Evolutionary conservation across 495 filamentous ascomycete genomes (phyloP).

Genomic region (Diplogelasinospora grovesii): DNA sequence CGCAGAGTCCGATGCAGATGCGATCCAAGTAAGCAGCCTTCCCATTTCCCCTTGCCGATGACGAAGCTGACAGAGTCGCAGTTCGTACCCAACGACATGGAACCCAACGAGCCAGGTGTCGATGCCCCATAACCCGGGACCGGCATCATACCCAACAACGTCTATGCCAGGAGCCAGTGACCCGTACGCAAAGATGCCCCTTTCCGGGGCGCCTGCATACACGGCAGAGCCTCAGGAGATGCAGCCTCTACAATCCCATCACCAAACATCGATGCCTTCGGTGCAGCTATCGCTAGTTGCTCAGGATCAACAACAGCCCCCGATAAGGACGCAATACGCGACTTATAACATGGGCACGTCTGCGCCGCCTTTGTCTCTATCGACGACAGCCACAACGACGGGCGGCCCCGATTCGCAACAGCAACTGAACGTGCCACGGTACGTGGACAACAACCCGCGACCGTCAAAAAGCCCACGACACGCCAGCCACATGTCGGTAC

Average conservation of each 20-base stretch:
- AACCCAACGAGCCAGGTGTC: slow-evolving; percentile 34
- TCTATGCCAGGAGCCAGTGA: slow-evolving; percentile 31
- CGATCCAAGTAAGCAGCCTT: slow-evolving; percentile 41
- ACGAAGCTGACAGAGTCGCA: slow-evolving; percentile 12
- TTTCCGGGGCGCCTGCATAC: slow-evolving; percentile 35
- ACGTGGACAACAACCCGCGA: slow-evolving; percentile 47
- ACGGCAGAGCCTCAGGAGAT: slow-evolving; percentile 44
- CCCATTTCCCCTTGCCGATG: not conserved
- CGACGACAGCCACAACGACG: too few relatives aligned
- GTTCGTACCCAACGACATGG: slow-evolving; percentile 30
- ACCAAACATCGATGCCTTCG: slow-evolving; percentile 44
- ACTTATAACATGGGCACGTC: slow-evolving; percentile 38
- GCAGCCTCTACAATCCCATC: slow-evolving; percentile 23
- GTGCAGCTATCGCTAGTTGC: slow-evolving; percentile 41
- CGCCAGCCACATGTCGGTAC: slow-evolving; percentile 40
- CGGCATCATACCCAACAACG: slow-evolving; percentile 34
- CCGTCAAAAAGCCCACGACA: slow-evolving; percentile 49
- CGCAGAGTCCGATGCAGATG: slow-evolving; percentile 46
- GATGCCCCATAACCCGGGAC: slow-evolving; percentile 34
- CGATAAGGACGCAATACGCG: slow-evolving; percentile 43
- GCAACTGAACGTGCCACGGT: slow-evolving; percentile 38
- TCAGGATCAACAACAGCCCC: slow-evolving; percentile 32
- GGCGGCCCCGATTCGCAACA: too few relatives aligned
- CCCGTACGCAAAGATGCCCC: slow-evolving; percentile 41
- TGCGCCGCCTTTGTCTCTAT: slow-evolving; percentile 35